Conservation (phyloP, 1,139 yeast species). For the Zygoascus hellenicus region DNA sequence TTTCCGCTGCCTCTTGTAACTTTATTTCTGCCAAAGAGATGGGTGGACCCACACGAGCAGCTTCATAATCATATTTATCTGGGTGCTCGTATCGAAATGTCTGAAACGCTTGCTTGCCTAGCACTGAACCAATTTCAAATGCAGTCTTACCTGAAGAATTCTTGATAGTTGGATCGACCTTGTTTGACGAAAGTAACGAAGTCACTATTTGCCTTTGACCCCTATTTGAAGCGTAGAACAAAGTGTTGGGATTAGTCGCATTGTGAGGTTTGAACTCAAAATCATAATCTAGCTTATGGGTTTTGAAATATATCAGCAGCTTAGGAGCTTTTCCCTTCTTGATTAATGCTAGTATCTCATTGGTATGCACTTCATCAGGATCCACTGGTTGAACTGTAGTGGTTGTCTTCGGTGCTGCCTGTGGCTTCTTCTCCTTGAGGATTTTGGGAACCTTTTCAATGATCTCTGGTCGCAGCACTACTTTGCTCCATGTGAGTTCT, state of each 20-base stretch:
- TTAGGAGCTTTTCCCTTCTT: constrained; percentile 78
- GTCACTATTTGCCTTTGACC: constrained; percentile 65
- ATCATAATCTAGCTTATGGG: constrained; percentile 48
- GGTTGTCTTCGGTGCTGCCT: constrained; percentile 22
- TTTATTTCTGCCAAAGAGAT: constrained; percentile 60
- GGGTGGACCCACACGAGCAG: constrained; percentile 62
- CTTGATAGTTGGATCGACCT: constrained; percentile 60
- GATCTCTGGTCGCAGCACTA: constrained; percentile 50
- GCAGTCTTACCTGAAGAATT: constrained; percentile 61
- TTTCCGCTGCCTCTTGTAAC: constrained; percentile 33
- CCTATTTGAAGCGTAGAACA: constrained; percentile 72
- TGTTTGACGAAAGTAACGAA: constrained; percentile 54
- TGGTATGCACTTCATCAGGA: constrained; percentile 44
- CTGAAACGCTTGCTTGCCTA: constrained; percentile 55
- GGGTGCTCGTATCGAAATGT: constrained; percentile 64
- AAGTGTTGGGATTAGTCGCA: constrained; percentile 61
- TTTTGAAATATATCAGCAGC: constrained; percentile 54
- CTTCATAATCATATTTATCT: constrained; percentile 59
- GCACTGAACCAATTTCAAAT: constrained; percentile 46
- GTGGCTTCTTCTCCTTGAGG: constrained; percentile 25
- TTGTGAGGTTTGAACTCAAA: constrained; percentile 50
- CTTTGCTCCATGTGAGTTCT: constrained; percentile 56
- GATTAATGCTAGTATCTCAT: constrained; percentile 52
- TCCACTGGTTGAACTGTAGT: constrained; percentile 23
- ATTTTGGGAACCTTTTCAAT: constrained; percentile 27